Base-by-base conservation (phyloP, 106 monocot species). In the Chionographis japonica region DNA sequence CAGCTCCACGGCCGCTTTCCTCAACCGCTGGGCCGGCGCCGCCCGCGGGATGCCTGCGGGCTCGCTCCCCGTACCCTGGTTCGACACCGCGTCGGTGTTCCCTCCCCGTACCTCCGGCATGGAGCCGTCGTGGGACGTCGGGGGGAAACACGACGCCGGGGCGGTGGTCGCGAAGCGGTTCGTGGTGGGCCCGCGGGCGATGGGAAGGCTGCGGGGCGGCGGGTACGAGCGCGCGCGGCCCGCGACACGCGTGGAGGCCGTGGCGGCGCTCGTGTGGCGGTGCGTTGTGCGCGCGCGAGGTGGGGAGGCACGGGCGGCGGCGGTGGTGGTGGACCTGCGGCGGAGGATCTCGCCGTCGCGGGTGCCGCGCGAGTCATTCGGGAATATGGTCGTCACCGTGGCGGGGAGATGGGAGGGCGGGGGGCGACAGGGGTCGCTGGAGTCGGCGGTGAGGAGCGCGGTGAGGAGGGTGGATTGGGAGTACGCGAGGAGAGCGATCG, bases 1-100 rank as follows among this genome's bases (percentile, higher is more conserved):
- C 11, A 67, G 67, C 6, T 76, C 81, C 42, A 71, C 72, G 37
- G 54, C 72, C 58, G 19, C 52, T 38, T 77, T 82, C 70, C 67
- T 82, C 37, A 62, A 39, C 36, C n/a, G 58, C 9, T 79, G 79
- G 79, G 53, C 61, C 8, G 37, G 51, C 9, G 10, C 57, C 13
- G 54, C 79, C 37, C 51, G 19, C 2, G 70, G 68, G 8, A 6
- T 9, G 3, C n/a, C 9, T 14, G 11, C 13, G 15, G 51, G 17
- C n/a, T 20, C 1, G 13, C 10, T 36, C 8, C 3, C 50, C 4
- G 18, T 27, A 9, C 68, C 68, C 3, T 27, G 55, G 36, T 69
- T 77, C n/a, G 13, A 62, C 9, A 12, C 72, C 8, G 62, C 63
- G 9, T 37, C 17, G 2, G 43, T 37, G 3, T 72, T 78, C 51